Percentiles rank a stretch among this genome's conserved stretches.
phyloP scores from a whole-genome alignment of 2,329 filamentous ascomycete species.

The Fusarium zealandicum region DNA sequence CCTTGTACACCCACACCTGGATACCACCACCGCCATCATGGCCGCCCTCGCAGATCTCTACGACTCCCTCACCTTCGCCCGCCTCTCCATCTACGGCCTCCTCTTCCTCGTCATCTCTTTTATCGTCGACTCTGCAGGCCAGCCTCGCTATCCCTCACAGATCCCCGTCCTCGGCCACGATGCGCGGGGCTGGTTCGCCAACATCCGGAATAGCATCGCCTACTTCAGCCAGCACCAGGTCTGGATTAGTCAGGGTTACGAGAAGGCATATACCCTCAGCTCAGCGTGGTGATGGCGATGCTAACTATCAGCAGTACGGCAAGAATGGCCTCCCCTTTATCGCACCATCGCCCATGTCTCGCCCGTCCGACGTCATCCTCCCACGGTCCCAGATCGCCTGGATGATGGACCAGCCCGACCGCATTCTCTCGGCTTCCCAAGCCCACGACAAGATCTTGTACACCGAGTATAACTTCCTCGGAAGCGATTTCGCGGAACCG shows the following conservation, averaged over 20 bases:
- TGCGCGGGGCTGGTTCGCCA: slow-evolving; percentile 45
- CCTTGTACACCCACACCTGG: too few species aligned
- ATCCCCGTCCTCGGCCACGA: slow-evolving; percentile 52
- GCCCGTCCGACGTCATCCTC: slow-evolving; percentile 54
- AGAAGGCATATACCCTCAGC: slow-evolving; percentile 44
- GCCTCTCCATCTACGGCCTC: slow-evolving; percentile 39
- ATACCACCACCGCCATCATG: slow-evolving; percentile 1
- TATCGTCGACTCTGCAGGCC: slow-evolving; percentile 49
- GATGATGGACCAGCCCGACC: slow-evolving; percentile 58
- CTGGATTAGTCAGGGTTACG: slow-evolving; percentile 54
- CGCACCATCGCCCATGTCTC: slow-evolving; percentile 50
- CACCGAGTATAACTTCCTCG: slow-evolving; percentile 53
- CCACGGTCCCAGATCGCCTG: slow-evolving; percentile 53
- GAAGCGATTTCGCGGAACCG: slow-evolving; percentile 43
- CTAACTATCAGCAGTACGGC: slow-evolving; percentile 46
- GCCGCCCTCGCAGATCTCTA: slow-evolving; percentile 27
- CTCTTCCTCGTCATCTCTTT: slow-evolving; percentile 50
- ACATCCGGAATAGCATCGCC: slow-evolving; percentile 49
- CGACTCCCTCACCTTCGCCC: slow-evolving; percentile 43
- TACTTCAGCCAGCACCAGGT: slow-evolving; percentile 49
- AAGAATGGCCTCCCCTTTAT: slow-evolving; percentile 53
- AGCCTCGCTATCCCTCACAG: slow-evolving; percentile 50
- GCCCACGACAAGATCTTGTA: slow-evolving; percentile 52
- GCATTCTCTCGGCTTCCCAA: slow-evolving; percentile 49
- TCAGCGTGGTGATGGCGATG: too few species aligned